Evolutionary conservation across 2,329 filamentous ascomycete genomes (phyloP).

Genomic region (Aureobasidium pullulans): DNA sequence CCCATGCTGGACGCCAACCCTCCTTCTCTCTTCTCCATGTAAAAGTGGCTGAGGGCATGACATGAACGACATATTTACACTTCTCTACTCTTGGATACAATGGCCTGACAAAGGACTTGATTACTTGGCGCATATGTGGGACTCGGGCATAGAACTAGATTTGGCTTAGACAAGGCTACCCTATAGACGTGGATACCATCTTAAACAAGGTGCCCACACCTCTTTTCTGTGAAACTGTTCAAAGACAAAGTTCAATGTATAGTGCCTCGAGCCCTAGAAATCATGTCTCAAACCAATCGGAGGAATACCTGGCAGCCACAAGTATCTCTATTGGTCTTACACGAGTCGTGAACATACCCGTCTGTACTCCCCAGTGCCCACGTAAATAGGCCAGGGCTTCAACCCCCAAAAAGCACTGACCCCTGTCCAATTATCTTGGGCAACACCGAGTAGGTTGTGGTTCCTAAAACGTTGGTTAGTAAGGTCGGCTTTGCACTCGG

Average conservation of each 20-base stretch:
- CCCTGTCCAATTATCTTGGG: too few relatives aligned
- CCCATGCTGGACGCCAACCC: slow-evolving; percentile 21
- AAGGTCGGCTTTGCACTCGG: neutral
- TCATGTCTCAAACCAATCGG: neutral
- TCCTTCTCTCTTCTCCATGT: neutral
- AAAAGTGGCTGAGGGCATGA: neutral
- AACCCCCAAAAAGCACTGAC: too few relatives aligned
- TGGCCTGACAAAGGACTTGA: neutral
- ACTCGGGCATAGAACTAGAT: neutral
- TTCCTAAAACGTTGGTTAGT: neutral
- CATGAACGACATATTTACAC: neutral
- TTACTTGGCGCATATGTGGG: neutral
- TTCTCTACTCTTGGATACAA: neutral
- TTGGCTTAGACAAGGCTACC: neutral
- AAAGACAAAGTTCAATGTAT: neutral
- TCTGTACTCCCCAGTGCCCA: too few relatives aligned
- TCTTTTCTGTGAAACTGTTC: neutral
- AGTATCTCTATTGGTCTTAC: neutral
- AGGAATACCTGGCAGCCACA: too few relatives aligned
- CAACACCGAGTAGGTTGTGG: neutral
- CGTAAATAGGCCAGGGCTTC: too few relatives aligned
- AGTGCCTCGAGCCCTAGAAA: neutral
- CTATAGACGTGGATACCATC: neutral
- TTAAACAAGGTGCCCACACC: neutral
- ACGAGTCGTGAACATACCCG: neutral